Evolutionary conservation across 371 early-diverging fungal species (phyloP).

Genomic region (Apophysomyces elegans): DNA sequence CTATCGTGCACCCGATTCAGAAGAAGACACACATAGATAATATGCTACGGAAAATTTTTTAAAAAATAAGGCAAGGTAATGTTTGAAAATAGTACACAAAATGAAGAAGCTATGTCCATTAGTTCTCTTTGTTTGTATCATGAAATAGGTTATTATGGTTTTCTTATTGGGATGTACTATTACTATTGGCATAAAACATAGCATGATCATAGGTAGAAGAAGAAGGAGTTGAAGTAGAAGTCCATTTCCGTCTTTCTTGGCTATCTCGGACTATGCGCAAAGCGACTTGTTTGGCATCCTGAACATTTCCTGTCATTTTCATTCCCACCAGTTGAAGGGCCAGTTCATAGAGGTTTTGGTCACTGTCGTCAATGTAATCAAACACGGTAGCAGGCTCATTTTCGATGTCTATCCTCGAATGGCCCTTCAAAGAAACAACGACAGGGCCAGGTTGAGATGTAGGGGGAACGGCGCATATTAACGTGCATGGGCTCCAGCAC

Average conservation of each 20-base stretch:
- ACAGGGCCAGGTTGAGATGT: constrained; percentile 68
- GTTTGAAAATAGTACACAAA: too few relatives aligned
- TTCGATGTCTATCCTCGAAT: constrained; percentile 18
- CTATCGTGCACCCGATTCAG: too few relatives aligned
- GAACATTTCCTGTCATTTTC: constrained; percentile 66
- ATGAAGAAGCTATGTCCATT: too few relatives aligned
- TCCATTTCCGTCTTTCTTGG: constrained; percentile 1
- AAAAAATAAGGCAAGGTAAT: too few relatives aligned
- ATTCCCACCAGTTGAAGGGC: constrained; percentile 78
- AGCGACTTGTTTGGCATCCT: constrained; percentile 63
- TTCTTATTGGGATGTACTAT: too few relatives aligned
- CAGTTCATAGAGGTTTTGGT: constrained; percentile 75
- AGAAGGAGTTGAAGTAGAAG: neutral
- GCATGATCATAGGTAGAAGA: too few relatives aligned
- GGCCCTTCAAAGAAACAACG: constrained; percentile 66
- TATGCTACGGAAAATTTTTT: too few relatives aligned
- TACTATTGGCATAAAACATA: too few relatives aligned
- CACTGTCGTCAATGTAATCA: constrained; percentile 58
- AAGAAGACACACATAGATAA: too few relatives aligned
- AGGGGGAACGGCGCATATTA: constrained; percentile 83
- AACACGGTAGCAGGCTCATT: constrained; percentile 40
- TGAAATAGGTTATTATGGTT: too few relatives aligned
- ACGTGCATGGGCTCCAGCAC: constrained; percentile 61
- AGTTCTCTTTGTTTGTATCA: too few relatives aligned
- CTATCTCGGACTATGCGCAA: constrained; percentile 59